Evolutionary conservation across 208 protist genomes (phyloP).

Genomic region (Acanthamoeba castellanii): DNA sequence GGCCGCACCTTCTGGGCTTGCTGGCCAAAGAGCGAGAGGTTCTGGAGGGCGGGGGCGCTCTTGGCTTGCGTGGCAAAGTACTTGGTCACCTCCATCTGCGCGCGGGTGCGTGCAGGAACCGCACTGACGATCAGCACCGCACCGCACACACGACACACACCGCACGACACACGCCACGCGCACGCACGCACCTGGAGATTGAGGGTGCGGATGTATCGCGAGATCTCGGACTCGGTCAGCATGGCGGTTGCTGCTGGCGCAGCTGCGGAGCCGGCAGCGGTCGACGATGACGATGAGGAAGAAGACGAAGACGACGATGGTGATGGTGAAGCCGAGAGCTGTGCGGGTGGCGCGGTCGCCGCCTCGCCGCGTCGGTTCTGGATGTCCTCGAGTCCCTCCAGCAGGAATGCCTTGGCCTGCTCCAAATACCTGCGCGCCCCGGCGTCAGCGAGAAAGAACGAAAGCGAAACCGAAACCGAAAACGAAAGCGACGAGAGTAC

Average conservation of each 20-base stretch:
- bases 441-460: neutral
- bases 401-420: constrained; percentile 36
- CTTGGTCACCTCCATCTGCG: constrained; percentile 6
- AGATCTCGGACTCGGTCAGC: constrained; percentile 17
- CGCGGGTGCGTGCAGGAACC: neutral
- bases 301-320: too few relatives aligned
- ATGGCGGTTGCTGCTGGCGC: neutral
- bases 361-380: neutral
- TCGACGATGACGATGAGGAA: neutral
- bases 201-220: constrained; percentile 1
- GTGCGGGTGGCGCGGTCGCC: neutral
- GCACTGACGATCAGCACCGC: neutral
- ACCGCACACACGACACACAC: neutral
- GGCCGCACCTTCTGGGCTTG: neutral
- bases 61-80: constrained; percentile 8
- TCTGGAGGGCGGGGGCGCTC: neutral
- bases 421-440: neutral
- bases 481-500: neutral
- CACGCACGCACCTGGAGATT: neutral
- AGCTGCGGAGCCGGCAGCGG: neutral
- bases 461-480: too few relatives aligned
- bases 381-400: constrained; percentile 12
- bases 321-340: neutral
- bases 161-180: neutral
- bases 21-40: constrained; percentile 28